phyloP scores from a whole-genome alignment of 23 red algal species.

The Agarophyton chilense region DNA sequence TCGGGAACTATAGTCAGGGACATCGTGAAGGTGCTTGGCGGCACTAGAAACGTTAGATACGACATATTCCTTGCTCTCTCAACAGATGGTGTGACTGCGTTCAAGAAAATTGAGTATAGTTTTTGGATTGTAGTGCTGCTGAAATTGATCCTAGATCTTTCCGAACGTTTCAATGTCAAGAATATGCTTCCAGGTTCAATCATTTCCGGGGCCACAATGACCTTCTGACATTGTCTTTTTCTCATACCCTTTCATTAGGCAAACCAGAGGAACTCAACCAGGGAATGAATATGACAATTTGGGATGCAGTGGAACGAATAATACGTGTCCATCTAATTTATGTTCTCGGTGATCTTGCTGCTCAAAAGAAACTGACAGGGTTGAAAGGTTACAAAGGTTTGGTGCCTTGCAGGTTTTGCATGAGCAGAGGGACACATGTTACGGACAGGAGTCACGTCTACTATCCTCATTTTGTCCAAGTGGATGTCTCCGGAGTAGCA shows the following conservation, averaged over 20 bases:
- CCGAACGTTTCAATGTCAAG: neutral
- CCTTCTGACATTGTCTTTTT: neutral
- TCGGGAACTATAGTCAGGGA: neutral
- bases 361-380: neutral
- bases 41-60: neutral
- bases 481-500: too few species aligned
- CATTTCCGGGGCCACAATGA: neutral
- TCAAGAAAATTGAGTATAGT: neutral
- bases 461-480: neutral
- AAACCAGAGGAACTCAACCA: neutral
- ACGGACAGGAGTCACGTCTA: neutral
- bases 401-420: neutral
- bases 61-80: slow-evolving; percentile 6
- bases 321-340: neutral
- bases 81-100: slow-evolving; percentile 2
- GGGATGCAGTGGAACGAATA: neutral
- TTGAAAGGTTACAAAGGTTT: slow-evolving; percentile 22
- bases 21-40: neutral
- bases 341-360: neutral
- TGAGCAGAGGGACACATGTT: neutral
- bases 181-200: neutral
- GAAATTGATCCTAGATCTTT: neutral
- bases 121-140: neutral
- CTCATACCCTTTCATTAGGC: neutral
- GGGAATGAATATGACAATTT: neutral